Base-by-base conservation (phyloP, 495 filamentous ascomycete species). In the Tirmania nivea region DNA sequence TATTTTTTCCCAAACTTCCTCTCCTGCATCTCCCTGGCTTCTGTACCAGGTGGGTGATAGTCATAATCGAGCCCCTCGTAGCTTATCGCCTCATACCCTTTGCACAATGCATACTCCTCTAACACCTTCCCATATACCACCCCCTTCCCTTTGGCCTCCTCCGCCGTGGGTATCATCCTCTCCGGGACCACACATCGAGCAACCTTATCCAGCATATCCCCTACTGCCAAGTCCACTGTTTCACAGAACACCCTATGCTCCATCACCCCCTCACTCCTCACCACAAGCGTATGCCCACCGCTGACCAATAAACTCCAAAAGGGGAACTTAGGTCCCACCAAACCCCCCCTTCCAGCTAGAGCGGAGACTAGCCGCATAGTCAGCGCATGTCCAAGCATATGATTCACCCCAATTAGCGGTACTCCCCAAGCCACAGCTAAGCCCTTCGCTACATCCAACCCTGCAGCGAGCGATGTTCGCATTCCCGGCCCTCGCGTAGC, bases 321-420 rank as follows among this genome's bases (percentile, higher is more conserved):
- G 31, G 90, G 89, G 61, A 90, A 92, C 8, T 64, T 52, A 8
- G 76, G 66, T 4, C 20, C 20, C 16, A 50, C 31, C 10, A 14
- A 48, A 31, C 25, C 50, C 20, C 48, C 53, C 7, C 48, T 49
- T 31, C 36, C 48, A 37, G 14, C 35, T 35, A 93, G 65, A 3
- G 82, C 82, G 10, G 71, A 65, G 1, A 84, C 77, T n/a, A 97
- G 76, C 3, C 83, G 75, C 8, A 88, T 83, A 7, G 90, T 96
- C 49, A 97, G 65, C 3, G 88, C 78, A 66, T 97, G 90, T 12
- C 89, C 90, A 63, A 95, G 88, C 90, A 97, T 96, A 66, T 97
- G 90, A 60, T 97, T 79, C 0, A 95, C 84, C 0, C 77, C 90
- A 2, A 95, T 63, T 31, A 96, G 67, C 3, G 88, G 86, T 2